Base-by-base conservation (phyloP, 305 asterid genomes). In the Plantago coronopus region DNA sequence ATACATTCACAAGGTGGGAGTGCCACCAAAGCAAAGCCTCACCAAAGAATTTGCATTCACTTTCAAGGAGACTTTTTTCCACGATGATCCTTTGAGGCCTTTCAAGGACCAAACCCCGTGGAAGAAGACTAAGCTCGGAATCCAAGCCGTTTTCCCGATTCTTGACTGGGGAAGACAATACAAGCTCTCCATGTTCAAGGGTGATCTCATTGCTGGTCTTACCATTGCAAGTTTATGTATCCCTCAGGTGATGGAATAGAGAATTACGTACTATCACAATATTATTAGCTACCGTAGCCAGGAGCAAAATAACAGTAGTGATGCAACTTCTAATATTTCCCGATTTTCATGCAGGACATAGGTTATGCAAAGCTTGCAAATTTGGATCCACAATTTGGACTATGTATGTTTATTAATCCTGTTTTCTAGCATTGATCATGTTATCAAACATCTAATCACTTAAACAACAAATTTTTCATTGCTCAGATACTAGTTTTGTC, bases 191-290 rank as follows among this genome's bases (percentile, higher is more conserved):
- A 72, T 79, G 79, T 71, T 88, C 40, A 83, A 68, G 69, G 96
- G 95, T 12, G 96, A 88, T 66, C 68, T 88, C 7, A 83, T 85
- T 20, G 83, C 89, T 37, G 96, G 96, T 3, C 96, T 88, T 14
- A 85, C 96, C 68, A 83, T 78, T 50, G 87, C 89, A 21, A 83
- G 87, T 69, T 82, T 83, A 7, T 78, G 84, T 64, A 80, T 88
- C 60, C 96, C 96, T 66, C 96, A 88, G 91, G 91, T 86, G 59
- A 25, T 23, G 12, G 34, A 20, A 12, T 22, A 22, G 4, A 22
- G 17, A 11, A 49, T n/a, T n/a, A n/a, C n/a, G n/a, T n/a, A n/a
- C n/a, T 11, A 49, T 20, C 23, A 8, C 7, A 8, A 27, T 1
- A 27, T 8, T 27, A 27, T 27, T 1, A 27, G 34, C 7, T 27